These are phyloP conservation scores for Clavispora vitiphila DNA, from an alignment of 805 yeast genomes.

Conservation along the genomic window DNA sequence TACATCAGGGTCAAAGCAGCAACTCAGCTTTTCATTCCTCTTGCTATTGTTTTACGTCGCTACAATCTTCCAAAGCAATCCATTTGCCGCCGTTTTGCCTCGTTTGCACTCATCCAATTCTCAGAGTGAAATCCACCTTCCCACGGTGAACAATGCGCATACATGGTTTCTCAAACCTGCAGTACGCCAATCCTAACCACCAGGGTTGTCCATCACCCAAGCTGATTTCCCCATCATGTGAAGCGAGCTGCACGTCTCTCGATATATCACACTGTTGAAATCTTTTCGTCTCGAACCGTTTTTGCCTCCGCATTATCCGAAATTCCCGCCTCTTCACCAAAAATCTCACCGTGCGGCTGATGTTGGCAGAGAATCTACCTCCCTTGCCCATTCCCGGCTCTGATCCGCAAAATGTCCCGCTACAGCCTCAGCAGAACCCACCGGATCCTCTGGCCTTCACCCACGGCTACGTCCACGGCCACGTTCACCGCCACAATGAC, in stretches of 20 bases:
- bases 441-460: constrained; percentile 15
- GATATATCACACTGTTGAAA: not conserved
- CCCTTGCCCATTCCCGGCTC: not conserved
- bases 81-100: no score
- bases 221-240: no score
- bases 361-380: not conserved
- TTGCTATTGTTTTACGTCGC: no score
- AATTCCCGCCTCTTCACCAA: no score
- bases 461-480: constrained; percentile 64
- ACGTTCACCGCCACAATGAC: constrained; percentile 56
- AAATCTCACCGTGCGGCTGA: not conserved
- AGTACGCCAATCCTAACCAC: not conserved
- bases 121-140: no score
- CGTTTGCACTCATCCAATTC: no score
- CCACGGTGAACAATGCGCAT: no score
- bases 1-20: no score
- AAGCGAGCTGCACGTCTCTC: not conserved
- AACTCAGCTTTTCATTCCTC: no score
- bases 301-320: no score
- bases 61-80: no score
- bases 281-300: no score
- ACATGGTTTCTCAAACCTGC: not conserved
- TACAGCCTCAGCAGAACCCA: not conserved
- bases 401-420: not conserved
- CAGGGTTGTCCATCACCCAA: not conserved